Evolutionary conservation across 2,329 filamentous ascomycete species (phyloP).

Genomic region (Neurospora sp.): DNA sequence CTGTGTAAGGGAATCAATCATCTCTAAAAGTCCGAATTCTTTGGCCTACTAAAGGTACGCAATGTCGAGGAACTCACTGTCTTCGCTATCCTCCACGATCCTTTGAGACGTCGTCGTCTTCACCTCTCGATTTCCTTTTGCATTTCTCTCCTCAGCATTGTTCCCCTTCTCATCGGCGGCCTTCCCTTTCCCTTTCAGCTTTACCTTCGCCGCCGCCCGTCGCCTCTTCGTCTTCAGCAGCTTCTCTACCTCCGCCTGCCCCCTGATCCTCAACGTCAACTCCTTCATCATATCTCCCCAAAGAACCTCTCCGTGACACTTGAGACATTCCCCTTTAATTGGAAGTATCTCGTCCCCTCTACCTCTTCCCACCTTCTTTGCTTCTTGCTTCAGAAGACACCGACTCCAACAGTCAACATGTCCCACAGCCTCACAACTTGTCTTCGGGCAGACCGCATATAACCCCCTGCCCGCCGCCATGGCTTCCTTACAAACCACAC

Average conservation of each 20-base stretch:
- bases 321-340: slow-evolving; percentile 57
- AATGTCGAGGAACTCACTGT: background rate
- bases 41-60: background rate
- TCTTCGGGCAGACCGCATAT: slow-evolving; percentile 45
- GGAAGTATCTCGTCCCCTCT: slow-evolving; percentile 48
- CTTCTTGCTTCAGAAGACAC: slow-evolving; percentile 31
- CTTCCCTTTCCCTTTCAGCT: slow-evolving; percentile 16
- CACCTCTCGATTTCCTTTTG: background rate
- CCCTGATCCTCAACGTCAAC: slow-evolving; percentile 62
- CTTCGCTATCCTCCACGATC: background rate
- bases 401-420: slow-evolving; percentile 51
- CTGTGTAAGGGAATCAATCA: background rate
- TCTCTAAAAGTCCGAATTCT: background rate
- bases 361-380: slow-evolving; percentile 20
- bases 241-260: slow-evolving; percentile 57
- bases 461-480: slow-evolving; percentile 40
- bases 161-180: background rate
- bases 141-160: background rate
- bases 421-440: slow-evolving; percentile 44
- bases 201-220: slow-evolving; percentile 12
- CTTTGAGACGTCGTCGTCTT: background rate
- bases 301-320: slow-evolving; percentile 48
- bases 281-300: slow-evolving; percentile 81
- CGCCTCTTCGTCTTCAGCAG: slow-evolving; percentile 46
- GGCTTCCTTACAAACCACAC: slow-evolving; percentile 39